Evolutionary conservation across 352 stramenopile species (phyloP).

Genomic region (Globisporangium sylvaticum): DNA sequence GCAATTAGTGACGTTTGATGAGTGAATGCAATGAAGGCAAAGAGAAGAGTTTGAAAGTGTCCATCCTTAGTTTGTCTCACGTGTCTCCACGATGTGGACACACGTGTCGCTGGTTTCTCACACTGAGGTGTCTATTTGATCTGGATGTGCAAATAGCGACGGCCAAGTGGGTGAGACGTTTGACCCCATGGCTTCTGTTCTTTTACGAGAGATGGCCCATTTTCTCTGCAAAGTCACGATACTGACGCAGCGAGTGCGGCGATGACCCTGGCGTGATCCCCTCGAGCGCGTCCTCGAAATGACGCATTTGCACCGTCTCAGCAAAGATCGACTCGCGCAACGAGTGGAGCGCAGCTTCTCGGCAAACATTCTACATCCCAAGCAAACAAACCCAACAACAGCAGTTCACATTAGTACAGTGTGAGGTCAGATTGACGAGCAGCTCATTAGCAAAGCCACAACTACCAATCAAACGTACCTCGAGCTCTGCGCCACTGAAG

Average conservation of each 20-base stretch:
- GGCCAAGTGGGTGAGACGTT: too few relatives aligned
- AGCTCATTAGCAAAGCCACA: too few relatives aligned
- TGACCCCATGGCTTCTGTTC: too few relatives aligned
- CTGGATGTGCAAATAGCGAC: too few relatives aligned
- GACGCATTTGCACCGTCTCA: conserved; percentile 41
- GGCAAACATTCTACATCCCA: conserved; percentile 71
- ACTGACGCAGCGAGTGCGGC: conserved; percentile 44
- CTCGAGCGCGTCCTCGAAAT: conserved; percentile 55
- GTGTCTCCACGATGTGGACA: not conserved
- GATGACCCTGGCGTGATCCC: conserved; percentile 56
- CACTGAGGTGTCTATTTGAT: not conserved
- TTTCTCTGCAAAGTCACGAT: conserved; percentile 51
- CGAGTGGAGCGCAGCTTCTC: conserved; percentile 71
- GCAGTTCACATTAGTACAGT: not conserved
- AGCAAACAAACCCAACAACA: conserved; percentile 7
- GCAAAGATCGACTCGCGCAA: conserved; percentile 68
- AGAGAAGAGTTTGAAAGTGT: not conserved
- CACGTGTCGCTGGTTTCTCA: not conserved
- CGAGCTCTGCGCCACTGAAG: conserved; percentile 87
- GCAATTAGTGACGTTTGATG: not conserved
- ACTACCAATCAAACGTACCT: conserved; percentile 34
- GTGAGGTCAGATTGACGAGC: too few relatives aligned
- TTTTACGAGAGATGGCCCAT: conserved; percentile 58
- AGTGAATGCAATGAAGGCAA: not conserved
- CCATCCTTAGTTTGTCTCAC: not conserved